Base-by-base conservation (phyloP, 2,329 filamentous ascomycete genomes). In the Ophiostoma pallidulum region DNA sequence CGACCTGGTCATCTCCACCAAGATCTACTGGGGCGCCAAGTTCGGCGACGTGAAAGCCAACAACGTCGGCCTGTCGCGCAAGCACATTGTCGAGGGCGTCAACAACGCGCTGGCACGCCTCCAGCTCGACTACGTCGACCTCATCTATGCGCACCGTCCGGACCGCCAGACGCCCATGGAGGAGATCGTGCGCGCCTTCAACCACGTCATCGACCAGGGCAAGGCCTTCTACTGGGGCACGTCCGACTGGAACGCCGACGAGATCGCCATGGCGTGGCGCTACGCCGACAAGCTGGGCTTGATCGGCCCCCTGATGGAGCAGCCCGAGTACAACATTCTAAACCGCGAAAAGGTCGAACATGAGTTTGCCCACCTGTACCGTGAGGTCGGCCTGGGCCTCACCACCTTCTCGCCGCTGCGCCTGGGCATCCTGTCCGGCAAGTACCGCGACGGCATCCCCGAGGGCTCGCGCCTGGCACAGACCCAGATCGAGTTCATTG, bases 221-320 rank as follows among this genome's bases (percentile, higher is more conserved):
- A 79, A 83, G 66, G 78, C 80, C 1, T 72, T 85, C 54, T 85
- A 85, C 69, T 85, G 82, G 81, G 81, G 80, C 36, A 85, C 81
- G 1, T 82, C 78, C 2, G 80, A 84, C 62, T 85, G 81, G 81
- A 72, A 69, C 50, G 79, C 81, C 19, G 74, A 78, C 54, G 80
- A 85, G 66, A 84, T 85, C 57, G 72, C 75, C 8, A 70, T 77
- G 53, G 81, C 81, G 1, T 77, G 76, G 62, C 75, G 52, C 62
- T 76, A 67, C 51, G 78, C 82, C 14, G 74, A 79, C 51, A 70
- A 71, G 52, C 68, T 84, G 12, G 70, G 73, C 8, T 69, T 85
- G 45, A 74, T 85, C 43, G 75, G 72, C 0, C 82, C 82, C 0
- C 60, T 82, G 9, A 76, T 81, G 56, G 82, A 85, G 61, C 82